phyloP scores from a whole-genome alignment of 495 filamentous ascomycete species.

The Annulohypoxylon nitens region DNA sequence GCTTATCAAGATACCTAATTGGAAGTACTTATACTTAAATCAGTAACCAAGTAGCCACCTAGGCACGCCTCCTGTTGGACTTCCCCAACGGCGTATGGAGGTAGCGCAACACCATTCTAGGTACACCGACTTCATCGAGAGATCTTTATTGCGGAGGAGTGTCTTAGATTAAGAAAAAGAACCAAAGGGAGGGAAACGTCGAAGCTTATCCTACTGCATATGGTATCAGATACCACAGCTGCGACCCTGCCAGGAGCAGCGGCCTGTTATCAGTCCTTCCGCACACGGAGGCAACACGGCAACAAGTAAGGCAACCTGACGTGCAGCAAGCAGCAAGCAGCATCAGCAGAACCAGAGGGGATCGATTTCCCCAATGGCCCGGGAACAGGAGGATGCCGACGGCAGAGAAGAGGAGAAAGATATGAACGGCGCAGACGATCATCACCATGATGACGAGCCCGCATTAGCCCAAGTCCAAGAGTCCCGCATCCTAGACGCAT shows the following conservation, averaged over 20 bases:
- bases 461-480: slow-evolving; percentile 48
- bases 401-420: slow-evolving; percentile 29
- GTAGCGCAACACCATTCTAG: neutral
- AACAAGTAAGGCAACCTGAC: slow-evolving; percentile 41
- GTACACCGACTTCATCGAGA: neutral
- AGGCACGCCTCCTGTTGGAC: neutral
- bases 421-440: slow-evolving; percentile 13
- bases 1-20: slow-evolving; percentile 14
- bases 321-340: slow-evolving; percentile 25
- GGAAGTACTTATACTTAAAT: neutral
- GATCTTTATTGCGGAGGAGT: neutral
- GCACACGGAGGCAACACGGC: slow-evolving; percentile 20
- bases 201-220: slow-evolving; percentile 22
- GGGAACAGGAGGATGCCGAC: slow-evolving; percentile 29
- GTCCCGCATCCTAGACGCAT: slow-evolving; percentile 74
- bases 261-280: slow-evolving; percentile 37
- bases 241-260: slow-evolving; percentile 30
- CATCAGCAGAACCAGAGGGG: neutral
- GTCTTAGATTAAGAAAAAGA: slow-evolving; percentile 6
- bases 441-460: slow-evolving; percentile 23
- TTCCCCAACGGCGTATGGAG: neutral
- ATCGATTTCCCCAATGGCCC: slow-evolving; percentile 32
- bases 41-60: neutral
- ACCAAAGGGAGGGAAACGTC: neutral
- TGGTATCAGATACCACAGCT: slow-evolving; percentile 38